Evolutionary conservation across 2,329 filamentous ascomycete genomes (phyloP), one percentile per base, ranked within the genome.

Genomic region (Claviceps monticola): DNA sequence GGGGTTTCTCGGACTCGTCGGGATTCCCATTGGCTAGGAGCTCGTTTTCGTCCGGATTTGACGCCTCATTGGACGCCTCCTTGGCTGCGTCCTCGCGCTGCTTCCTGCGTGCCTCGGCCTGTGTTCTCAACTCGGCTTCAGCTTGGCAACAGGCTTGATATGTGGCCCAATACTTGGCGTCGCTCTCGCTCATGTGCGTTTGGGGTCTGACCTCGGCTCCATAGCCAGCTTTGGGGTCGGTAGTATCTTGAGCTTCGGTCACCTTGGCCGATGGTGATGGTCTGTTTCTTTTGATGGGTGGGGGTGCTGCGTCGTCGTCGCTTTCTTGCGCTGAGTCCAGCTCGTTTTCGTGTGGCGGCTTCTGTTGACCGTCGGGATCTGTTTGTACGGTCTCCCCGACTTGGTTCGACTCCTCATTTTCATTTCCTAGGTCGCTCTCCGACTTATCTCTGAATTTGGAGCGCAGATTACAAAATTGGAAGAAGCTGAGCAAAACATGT

Each of bases 401-500:
- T 51, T 56, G 56, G 17, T 58, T 53, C 1, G 55, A 56, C 2
- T 59, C 56, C 2, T 59, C 58, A 4, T 58, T 56, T 14, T 61
- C 63, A n/a, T 58, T 51, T 16, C 56, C 58, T 14, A 53, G 37
- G 56, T 68, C 53, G 61, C 63, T 56, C 44, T 56, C 54, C 50
- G 59, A 49, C 62, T 64, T 61, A 52, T 68, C 66, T 56, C 64
- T 69, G 58, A 61, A 70, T 59, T 62, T 79, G 17, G 80, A 88
- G 59, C 84, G 77, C 26, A 77, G 64, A 57, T 87, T 87, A 66
- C 91, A 97, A 68, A 94, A 94, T 57, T 86, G 79, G 67, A 96
- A 98, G 70, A 97, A 95, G 62, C 86, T 91, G 49, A 3, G 3
- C 21, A 43, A 13, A 6, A 14, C 4, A 4, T 19, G 38, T 49